These are phyloP conservation scores for Stropharia rugosoannulata DNA, from an alignment of 768 basidiomycete species.

Conservation along the genomic window DNA sequence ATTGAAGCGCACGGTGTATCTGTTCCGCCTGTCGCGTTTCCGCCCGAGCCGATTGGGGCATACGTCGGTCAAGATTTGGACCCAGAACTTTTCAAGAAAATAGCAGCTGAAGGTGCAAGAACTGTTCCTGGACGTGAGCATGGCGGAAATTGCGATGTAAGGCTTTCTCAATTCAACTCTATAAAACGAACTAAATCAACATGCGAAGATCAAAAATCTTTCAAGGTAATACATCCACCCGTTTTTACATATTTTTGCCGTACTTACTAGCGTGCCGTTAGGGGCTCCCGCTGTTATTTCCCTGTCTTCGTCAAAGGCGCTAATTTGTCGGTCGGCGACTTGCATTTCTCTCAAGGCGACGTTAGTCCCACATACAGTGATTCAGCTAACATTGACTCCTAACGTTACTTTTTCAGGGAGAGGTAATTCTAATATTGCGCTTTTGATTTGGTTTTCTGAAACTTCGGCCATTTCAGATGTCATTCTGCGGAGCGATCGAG, in stretches of 20 bases:
- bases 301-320: conserved; percentile 78
- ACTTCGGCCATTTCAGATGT: conserved; percentile 37
- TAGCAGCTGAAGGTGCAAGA: conserved; percentile 66
- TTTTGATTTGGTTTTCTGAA: background rate
- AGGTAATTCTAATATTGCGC: conserved; percentile 33
- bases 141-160: conserved; percentile 74
- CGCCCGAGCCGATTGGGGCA: conserved; percentile 56
- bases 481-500: conserved; percentile 78
- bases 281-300: conserved; percentile 72
- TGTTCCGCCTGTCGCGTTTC: conserved; percentile 66
- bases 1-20: conserved; percentile 51
- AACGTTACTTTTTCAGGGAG: conserved; percentile 40
- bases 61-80: conserved; percentile 70
- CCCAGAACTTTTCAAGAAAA: conserved; percentile 45
- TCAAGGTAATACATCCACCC: conserved; percentile 40
- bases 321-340: conserved; percentile 74
- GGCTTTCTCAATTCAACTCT: conserved; percentile 17
- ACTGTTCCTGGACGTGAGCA: conserved; percentile 80
- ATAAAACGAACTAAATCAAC: background rate
- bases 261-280: conserved; percentile 14
- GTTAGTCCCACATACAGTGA: conserved; percentile 24
- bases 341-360: conserved; percentile 82
- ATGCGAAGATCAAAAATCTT: conserved; percentile 68
- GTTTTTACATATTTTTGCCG: background rate
- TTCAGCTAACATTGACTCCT: background rate